A percentile compares a stretch with the other conserved stretches of the same genome.
Conservation (phyloP, 75 land plant species). For the Pinus tabuliformis region DNA sequence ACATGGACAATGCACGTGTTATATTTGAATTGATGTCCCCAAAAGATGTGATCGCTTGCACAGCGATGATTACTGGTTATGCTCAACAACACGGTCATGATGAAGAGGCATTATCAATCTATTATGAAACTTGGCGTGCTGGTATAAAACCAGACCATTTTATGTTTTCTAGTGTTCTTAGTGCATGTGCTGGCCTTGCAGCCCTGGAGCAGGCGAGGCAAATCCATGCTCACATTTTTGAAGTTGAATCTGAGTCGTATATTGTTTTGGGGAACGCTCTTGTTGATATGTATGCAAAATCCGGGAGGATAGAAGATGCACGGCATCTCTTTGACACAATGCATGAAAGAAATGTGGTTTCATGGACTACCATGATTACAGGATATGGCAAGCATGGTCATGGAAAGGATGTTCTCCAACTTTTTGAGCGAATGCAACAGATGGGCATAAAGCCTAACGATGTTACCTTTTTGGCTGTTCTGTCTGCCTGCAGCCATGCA, state of each 20-base stretch:
- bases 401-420: slow-evolving; percentile 21
- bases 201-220: slow-evolving; percentile 33
- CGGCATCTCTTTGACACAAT: slow-evolving; percentile 22
- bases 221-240: slow-evolving; percentile 32
- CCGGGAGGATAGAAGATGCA: slow-evolving; percentile 28
- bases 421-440: slow-evolving; percentile 30
- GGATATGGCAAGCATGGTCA: slow-evolving; percentile 46
- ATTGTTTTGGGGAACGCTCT: slow-evolving; percentile 29
- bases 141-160: slow-evolving; percentile 26
- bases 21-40: neutral
- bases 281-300: slow-evolving; percentile 41
- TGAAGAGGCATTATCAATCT: neutral
- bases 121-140: neutral
- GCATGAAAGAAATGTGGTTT: slow-evolving; percentile 19
- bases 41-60: slow-evolving; percentile 18
- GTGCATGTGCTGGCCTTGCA: slow-evolving; percentile 36
- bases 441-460: slow-evolving; percentile 42
- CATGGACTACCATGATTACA: slow-evolving; percentile 42
- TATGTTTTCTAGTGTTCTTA: slow-evolving; percentile 26
- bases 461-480: slow-evolving; percentile 36
- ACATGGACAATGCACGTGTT: slow-evolving; percentile 1
- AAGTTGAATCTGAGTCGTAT: slow-evolving; percentile 25
- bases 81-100: neutral
- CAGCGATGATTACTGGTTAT: slow-evolving; percentile 14
- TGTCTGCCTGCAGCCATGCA: slow-evolving; percentile 59